These are phyloP conservation scores for Phaeophleospora eucalypticola DNA, from an alignment of 2,329 filamentous ascomycete genomes.

Conservation along the genomic window DNA sequence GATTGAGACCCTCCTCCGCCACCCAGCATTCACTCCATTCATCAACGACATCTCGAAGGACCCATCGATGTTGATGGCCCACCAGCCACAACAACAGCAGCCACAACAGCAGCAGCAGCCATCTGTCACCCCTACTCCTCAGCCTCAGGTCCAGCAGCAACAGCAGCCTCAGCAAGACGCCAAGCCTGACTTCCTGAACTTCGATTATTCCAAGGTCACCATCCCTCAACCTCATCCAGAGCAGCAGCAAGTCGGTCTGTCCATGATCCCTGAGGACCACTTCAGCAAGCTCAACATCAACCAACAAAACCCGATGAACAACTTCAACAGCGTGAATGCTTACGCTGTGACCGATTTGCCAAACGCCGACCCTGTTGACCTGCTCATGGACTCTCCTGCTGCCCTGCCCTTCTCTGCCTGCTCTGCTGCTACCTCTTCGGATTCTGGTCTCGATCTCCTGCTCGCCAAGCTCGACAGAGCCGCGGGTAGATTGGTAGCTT, in stretches of 20 bases:
- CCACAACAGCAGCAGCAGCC: slow-evolving; percentile 22
- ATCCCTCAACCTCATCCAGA: slow-evolving; percentile 28
- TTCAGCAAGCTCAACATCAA: slow-evolving; percentile 67
- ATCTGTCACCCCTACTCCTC: slow-evolving; percentile 15
- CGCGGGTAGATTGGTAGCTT: slow-evolving; percentile 13
- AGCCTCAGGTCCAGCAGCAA: slow-evolving; percentile 28
- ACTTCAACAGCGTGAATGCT: slow-evolving; percentile 30
- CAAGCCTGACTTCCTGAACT: slow-evolving; percentile 35
- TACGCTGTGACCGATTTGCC: slow-evolving; percentile 31
- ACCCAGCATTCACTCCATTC: slow-evolving; percentile 47
- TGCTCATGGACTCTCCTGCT: slow-evolving; percentile 22
- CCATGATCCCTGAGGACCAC: slow-evolving; percentile 80
- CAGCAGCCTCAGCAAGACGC: slow-evolving; percentile 27
- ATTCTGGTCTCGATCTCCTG: slow-evolving; percentile 22
- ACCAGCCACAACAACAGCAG: slow-evolving; percentile 29
- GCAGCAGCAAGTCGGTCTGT: slow-evolving; percentile 62
- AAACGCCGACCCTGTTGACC: slow-evolving; percentile 19
- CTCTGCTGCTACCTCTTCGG: slow-evolving; percentile 10
- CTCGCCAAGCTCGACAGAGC: slow-evolving; percentile 31
- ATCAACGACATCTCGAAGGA: slow-evolving; percentile 41
- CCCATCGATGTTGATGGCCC: slow-evolving; percentile 31
- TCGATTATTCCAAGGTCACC: slow-evolving; percentile 37
- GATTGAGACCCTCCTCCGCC: slow-evolving; percentile 63
- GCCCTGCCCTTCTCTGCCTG: slow-evolving; percentile 15
- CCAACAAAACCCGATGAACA: slow-evolving; percentile 43